Base-by-base conservation (phyloP, 345 rosid genomes). In the Arabidopsis suecica region DNA sequence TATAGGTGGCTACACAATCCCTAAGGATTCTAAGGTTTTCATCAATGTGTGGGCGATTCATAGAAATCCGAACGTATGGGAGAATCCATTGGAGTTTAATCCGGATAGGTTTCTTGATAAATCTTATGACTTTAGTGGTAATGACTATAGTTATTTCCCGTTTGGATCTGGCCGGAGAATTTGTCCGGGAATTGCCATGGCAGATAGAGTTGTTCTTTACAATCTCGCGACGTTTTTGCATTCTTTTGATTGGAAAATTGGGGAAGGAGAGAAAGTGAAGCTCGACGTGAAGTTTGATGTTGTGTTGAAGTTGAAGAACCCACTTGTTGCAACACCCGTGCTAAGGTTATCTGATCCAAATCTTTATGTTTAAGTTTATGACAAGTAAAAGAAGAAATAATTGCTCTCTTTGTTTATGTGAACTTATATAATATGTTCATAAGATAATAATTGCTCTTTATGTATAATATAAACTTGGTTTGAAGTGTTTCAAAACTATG, bases 41-140 rank as follows among this genome's bases (percentile, higher is more conserved):
- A 67, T 67, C 5, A 67, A 67, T 7, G 61, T 2, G 14, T 67
- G 71, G 71, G 58, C 23, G 7, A 51, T 67, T 57, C 71, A 66
- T 50, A 66, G 71, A 18, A 66, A 22, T 9, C 61, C 49, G 2
- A 37, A 67, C n/a, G 71, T 37, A 9, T 67, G 61, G 71, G 25
- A 67, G 25, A 67, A 51, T 20, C 71, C 71, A 8, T 7, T 23
- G 20, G 61, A 51, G 49, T 67, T 67, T 25, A 32, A 51, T 38
- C 61, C 71, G 1, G 34, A 36, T 20, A 33, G 61, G 23, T 67
- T 67, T 51, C 37, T 36, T 51, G 37, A 53, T 22, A 51, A 51
- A 13, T 1, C n/a, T 67, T 51, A 67, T 23, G 71, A 67, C 10
- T 67, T 67, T 33, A 67, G 30, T 14, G 71, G 71, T 5, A 51